Base-by-base conservation (phyloP, 1,284 basidiomycete species). In the Rhodotorula sp. region DNA sequence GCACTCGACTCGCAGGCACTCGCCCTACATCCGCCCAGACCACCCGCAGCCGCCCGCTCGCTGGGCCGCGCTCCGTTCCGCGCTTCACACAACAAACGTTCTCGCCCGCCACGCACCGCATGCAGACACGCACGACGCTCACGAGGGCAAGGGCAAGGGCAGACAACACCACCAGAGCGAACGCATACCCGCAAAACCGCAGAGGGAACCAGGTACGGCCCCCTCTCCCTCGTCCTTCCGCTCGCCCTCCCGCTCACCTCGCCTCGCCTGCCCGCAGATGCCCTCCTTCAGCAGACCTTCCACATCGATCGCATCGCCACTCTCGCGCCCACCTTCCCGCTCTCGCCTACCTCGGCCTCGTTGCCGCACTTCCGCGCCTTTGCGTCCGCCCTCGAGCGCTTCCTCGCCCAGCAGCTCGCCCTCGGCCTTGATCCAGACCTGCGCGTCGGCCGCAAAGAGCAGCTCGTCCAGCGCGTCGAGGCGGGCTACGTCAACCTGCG, bases 271-370 rank as follows among this genome's bases (percentile, higher is more conserved):
- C 45, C 25, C 34, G 34, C 54, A 64, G 63, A 41, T 46, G 27
- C 27, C 46, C 54, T 64, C 27, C 34, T 57, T 5, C 8, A 55
- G 45, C 63, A 64, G 25, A 57, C 63, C 4, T 64, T 57, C 63
- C 48, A 25, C 34, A 16, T 49, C 34, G 34, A 4, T 21, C 52
- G 14, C 7, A 14, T 21, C 16, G 14, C 52, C 50, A 17, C 41
- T 45, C 34, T 45, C 16, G 13, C 46, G 34, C 34, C 34, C 34
- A 34, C 34, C 34, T 34, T 34, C 34, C 34, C 34, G 34, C 34
- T 34, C 34, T 34, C 46, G 46, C 12, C 50, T 4, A 45, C 61
- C 21, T 49, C 53, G 25, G 17, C 41, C 7, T 5, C 49, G 4
- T 53, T 52, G 17, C 3, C 52, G 17, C 23, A 19, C 25, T 41